phyloP scores from a whole-genome alignment of 768 basidiomycete genomes.

The Lactarius psammicola region DNA sequence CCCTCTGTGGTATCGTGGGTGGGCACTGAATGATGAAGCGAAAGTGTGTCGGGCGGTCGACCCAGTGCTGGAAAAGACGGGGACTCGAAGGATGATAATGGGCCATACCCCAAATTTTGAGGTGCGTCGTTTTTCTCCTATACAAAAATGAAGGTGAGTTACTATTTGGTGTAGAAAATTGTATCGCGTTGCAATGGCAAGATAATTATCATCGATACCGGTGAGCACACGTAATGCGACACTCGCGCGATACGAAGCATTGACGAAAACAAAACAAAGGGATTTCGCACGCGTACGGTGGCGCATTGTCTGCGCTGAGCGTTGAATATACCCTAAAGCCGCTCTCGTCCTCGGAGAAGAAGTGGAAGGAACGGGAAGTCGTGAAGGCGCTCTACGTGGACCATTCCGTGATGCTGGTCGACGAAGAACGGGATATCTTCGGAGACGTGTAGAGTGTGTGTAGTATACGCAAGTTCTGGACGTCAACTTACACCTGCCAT shows the following conservation, averaged over 20 bases:
- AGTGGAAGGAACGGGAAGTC: conserved; percentile 62
- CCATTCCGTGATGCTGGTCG: conserved; percentile 48
- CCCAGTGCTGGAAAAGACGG: conserved; percentile 65
- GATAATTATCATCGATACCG: conserved; percentile 95
- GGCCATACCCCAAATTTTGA: conserved; percentile 93
- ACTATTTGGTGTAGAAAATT: conserved; percentile 48
- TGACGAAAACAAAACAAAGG: conserved; percentile 45
- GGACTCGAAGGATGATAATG: conserved; percentile 89
- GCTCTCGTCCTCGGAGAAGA: conserved; percentile 35
- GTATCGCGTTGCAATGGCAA: conserved; percentile 87
- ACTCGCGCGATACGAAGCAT: not conserved
- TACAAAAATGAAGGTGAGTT: not conserved
- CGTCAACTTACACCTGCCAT: conserved; percentile 66
- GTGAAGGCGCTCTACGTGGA: conserved; percentile 65
- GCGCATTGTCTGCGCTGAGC: conserved; percentile 83
- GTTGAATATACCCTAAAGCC: conserved; percentile 83
- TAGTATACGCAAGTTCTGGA: conserved; percentile 48
- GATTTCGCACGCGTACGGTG: conserved; percentile 97
- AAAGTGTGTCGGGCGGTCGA: conserved; percentile 71
- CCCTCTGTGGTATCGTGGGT: conserved; percentile 93
- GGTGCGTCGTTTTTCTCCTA: conserved; percentile 38
- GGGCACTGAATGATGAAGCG: conserved; percentile 74
- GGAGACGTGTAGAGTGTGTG: conserved; percentile 15
- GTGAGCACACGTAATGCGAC: conserved; percentile 38
- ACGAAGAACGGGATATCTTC: conserved; percentile 33